Evolutionary conservation across 2,329 filamentous ascomycete genomes (phyloP).

Genomic region (Cordyceps tenuipes): DNA sequence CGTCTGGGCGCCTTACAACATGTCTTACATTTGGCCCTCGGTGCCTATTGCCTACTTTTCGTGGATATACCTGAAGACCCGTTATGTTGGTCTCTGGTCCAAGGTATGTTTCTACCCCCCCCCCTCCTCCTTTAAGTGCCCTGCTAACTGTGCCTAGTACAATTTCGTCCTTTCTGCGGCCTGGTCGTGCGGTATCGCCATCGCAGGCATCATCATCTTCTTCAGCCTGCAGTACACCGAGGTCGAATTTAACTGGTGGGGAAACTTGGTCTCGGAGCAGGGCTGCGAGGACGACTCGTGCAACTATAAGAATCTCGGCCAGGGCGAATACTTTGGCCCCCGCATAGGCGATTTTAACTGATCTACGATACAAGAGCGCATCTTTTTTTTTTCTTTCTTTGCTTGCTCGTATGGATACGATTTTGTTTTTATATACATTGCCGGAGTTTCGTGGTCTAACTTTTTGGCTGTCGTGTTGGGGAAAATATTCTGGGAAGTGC

Average conservation of each 20-base stretch:
- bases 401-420: slow-evolving; percentile 1
- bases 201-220: slow-evolving; percentile 45
- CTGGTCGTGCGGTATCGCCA: slow-evolving; percentile 41
- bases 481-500: neutral
- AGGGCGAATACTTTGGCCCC: slow-evolving; percentile 32
- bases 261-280: slow-evolving; percentile 32
- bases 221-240: slow-evolving; percentile 41
- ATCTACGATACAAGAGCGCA: slow-evolving; percentile 7
- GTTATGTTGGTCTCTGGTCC: slow-evolving; percentile 42
- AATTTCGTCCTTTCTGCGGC: slow-evolving; percentile 46
- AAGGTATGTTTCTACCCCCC: slow-evolving; percentile 28
- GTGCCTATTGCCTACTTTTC: slow-evolving; percentile 45
- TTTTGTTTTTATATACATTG: slow-evolving; percentile 1
- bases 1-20: slow-evolving; percentile 40
- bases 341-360: slow-evolving; percentile 30
- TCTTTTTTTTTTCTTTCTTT: slow-evolving; percentile 16
- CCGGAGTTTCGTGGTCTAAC: neutral
- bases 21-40: slow-evolving; percentile 43
- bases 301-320: slow-evolving; percentile 25
- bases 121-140: neutral
- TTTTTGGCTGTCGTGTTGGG: neutral
- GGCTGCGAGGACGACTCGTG: slow-evolving; percentile 37
- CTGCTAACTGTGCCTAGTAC: slow-evolving; percentile 27
- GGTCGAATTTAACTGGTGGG: slow-evolving; percentile 40
- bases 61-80: slow-evolving; percentile 43